Evolutionary conservation across 805 yeast genomes (phyloP).

Genomic region (Wickerhamiella bombiphila): DNA sequence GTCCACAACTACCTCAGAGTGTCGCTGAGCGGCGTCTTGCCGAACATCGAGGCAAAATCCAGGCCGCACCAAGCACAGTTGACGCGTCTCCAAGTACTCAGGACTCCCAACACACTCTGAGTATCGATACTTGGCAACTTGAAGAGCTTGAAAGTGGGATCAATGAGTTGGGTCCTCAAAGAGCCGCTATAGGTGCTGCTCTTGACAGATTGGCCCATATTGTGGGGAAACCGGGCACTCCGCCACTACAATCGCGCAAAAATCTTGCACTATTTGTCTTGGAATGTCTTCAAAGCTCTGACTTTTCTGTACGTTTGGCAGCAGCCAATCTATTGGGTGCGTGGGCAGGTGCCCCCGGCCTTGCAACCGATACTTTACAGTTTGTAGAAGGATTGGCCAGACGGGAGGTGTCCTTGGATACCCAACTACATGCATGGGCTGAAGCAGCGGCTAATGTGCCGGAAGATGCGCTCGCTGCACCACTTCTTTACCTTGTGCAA

Average conservation of each 20-base stretch:
- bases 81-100: no score
- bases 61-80: no score
- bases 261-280: conserved; percentile 4
- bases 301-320: conserved; percentile 2
- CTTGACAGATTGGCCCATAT: no score
- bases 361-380: background rate
- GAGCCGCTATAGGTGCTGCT: no score
- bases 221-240: conserved; percentile 3
- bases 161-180: no score
- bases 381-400: background rate
- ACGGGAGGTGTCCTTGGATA: background rate
- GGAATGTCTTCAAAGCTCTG: conserved; percentile 7
- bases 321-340: conserved; percentile 4
- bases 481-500: conserved; percentile 41
- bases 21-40: background rate
- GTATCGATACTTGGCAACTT: no score
- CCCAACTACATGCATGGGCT: background rate
- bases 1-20: background rate
- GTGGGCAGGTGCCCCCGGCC: background rate
- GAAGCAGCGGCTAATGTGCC: background rate
- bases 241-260: background rate
- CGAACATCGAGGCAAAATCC: no score
- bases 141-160: no score
- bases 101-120: no score
- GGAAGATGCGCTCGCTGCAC: background rate